These are phyloP conservation scores for Talaromyces proteolyticus DNA, from an alignment of 495 filamentous ascomycete genomes.

Conservation along the genomic window DNA sequence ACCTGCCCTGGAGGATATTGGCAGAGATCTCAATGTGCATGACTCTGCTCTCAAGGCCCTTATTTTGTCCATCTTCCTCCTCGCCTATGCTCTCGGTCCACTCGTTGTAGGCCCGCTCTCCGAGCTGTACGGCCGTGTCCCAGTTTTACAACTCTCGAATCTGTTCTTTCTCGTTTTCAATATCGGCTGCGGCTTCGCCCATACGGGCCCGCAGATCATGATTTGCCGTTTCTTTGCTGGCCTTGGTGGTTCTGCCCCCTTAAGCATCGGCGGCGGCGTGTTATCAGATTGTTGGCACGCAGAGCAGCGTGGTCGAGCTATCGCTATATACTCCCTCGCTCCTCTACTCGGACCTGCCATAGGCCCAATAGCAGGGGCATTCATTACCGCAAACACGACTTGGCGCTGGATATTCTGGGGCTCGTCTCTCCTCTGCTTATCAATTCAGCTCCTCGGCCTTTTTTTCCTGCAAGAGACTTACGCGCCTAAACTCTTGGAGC, in stretches of 20 bases:
- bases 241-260: slow-evolving; percentile 38
- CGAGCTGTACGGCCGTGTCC: slow-evolving; percentile 50
- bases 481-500: no score
- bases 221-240: slow-evolving; percentile 53
- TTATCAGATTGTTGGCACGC: slow-evolving; percentile 36
- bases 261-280: slow-evolving; percentile 31
- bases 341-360: slow-evolving; percentile 46
- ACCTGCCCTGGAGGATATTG: slow-evolving; percentile 45
- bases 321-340: slow-evolving; percentile 41
- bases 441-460: no score
- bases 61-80: slow-evolving; percentile 57
- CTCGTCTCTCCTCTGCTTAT: no score
- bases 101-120: slow-evolving; percentile 60
- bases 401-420: no score
- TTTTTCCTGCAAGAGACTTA: no score
- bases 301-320: slow-evolving; percentile 45
- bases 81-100: slow-evolving; percentile 61
- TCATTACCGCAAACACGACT: no score
- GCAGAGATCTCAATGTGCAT: slow-evolving; percentile 48
- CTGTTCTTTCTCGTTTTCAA: slow-evolving; percentile 51
- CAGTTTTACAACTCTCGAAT: slow-evolving; percentile 44
- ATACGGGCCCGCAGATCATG: slow-evolving; percentile 39
- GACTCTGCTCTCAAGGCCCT: slow-evolving; percentile 43
- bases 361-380: no score
- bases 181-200: slow-evolving; percentile 46